Evolutionary conservation across 202 grass and related monocot species (phyloP), one percentile per base, ranked within the genome.

Genomic region (Setaria italica): DNA sequence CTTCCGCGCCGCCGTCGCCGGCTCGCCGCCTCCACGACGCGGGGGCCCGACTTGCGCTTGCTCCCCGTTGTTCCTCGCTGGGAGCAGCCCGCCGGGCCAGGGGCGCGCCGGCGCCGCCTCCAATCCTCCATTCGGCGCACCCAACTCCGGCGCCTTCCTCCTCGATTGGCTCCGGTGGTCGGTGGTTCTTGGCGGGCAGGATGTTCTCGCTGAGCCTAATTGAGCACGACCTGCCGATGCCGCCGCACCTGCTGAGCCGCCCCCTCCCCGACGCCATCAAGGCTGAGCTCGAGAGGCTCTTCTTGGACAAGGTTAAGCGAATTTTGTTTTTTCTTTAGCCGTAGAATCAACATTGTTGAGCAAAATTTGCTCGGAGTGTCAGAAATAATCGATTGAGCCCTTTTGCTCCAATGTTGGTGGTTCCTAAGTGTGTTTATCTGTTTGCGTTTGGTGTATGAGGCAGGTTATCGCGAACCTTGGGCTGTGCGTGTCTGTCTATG

Each of bases 131-230:
- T 12, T 56, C 50, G 50, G 32, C 72, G 16, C 49, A 56, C 16
- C 53, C 73, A 11, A 7, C 19, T 9, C 13, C 20, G 45, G 45
- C 25, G 46, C 12, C 46, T 33, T 6, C 35, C 60, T 12, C 55
- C 57, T 20, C 17, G 11, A 13, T 9, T 9, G 54, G 25, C 42
- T 62, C 21, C 13, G 25, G 45, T 51, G 62, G 46, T 19, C 11
- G 30, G 19, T 53, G 33, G 48, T 58, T 45, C 62, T 7, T 29
- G 29, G 66, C 5, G 74, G 64, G 63, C 9, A 30, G 35, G 62
- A 95, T 98, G 96, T 95, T 98, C 80, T 66, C 35, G 74, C 93
- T 94, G 72, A 98, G 89, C 88, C 69, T 72, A 54, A 83, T 98
- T 6, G 91, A 98, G 86, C 96, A 92, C 62, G 81, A 85, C 62